Evolutionary conservation across 1,284 basidiomycete species (phyloP).

Genomic region (Cutaneotrichosporon curvatum): DNA sequence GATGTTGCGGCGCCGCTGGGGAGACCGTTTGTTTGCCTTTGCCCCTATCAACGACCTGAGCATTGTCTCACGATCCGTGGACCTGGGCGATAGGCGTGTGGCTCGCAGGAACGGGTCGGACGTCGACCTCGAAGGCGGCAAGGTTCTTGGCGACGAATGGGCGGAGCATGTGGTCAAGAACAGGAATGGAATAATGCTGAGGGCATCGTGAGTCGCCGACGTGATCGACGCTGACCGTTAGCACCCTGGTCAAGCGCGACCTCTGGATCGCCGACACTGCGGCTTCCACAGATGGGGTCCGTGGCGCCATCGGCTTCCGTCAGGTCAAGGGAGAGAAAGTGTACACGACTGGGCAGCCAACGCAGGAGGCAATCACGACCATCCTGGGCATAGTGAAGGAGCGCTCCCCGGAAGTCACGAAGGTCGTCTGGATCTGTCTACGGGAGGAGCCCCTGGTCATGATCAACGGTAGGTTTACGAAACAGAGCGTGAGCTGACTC

Average conservation of each 20-base stretch:
- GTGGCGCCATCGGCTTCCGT: conserved; percentile 92
- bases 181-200: conserved; percentile 84
- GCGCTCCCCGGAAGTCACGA: conserved; percentile 56
- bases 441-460: conserved; percentile 85
- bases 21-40: conserved; percentile 75
- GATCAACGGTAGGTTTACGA: conserved; percentile 58
- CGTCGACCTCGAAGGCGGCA: conserved; percentile 70
- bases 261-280: conserved; percentile 71
- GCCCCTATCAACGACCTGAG: conserved; percentile 79
- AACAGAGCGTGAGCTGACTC: background rate
- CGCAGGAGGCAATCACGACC: conserved; percentile 77
- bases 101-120: conserved; percentile 44
- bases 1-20: conserved; percentile 68
- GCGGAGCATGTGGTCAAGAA: conserved; percentile 88
- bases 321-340: conserved; percentile 75
- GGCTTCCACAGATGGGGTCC: conserved; percentile 59
- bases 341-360: conserved; percentile 83
- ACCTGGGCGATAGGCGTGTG: conserved; percentile 21
- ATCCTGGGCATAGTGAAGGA: conserved; percentile 66
- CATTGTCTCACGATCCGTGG: conserved; percentile 39
- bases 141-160: conserved; percentile 86
- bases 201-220: conserved; percentile 59
- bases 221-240: conserved; percentile 1
- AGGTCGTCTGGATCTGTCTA: conserved; percentile 85
- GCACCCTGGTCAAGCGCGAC: conserved; percentile 62